Evolutionary conservation across 2,329 filamentous ascomycete genomes (phyloP).

Genomic region (Arthrobotrys pseudoclavata): DNA sequence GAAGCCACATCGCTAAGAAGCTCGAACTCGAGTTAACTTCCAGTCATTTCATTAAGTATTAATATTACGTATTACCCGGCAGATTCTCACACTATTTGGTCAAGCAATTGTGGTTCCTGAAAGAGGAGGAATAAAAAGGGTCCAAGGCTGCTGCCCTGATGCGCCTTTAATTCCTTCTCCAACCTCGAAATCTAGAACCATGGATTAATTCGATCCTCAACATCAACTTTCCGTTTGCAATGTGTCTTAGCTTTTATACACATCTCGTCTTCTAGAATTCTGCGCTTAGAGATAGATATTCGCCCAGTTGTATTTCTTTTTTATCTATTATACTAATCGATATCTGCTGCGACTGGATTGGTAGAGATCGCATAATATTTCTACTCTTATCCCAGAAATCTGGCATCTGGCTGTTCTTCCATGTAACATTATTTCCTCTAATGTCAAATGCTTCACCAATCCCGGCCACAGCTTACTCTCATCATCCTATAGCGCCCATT

Average conservation of each 20-base stretch:
- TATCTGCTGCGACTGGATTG: conserved; percentile 1
- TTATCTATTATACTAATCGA: background rate
- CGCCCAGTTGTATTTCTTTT: background rate
- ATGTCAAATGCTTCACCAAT: conserved; percentile 13
- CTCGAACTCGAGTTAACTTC: background rate
- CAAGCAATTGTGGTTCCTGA: background rate
- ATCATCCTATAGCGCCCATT: conserved; percentile 1
- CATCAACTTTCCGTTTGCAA: background rate
- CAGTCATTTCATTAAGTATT: background rate
- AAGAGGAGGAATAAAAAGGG: conserved; percentile 18
- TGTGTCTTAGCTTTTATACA: no score
- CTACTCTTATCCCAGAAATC: conserved; percentile 15
- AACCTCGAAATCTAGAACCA: background rate
- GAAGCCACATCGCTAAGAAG: background rate
- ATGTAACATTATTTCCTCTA: conserved; percentile 23
- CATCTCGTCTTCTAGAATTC: background rate
- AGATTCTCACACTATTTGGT: background rate
- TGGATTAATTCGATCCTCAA: background rate
- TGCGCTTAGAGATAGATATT: background rate
- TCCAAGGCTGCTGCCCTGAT: background rate
- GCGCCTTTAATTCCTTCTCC: background rate
- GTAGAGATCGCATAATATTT: background rate
- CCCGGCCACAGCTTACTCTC: conserved; percentile 10
- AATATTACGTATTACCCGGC: conserved; percentile 13
- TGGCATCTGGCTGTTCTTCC: background rate